These are phyloP conservation scores for Limnanthes douglasii DNA, from an alignment of 345 rosid genomes.

Conservation along the genomic window DNA sequence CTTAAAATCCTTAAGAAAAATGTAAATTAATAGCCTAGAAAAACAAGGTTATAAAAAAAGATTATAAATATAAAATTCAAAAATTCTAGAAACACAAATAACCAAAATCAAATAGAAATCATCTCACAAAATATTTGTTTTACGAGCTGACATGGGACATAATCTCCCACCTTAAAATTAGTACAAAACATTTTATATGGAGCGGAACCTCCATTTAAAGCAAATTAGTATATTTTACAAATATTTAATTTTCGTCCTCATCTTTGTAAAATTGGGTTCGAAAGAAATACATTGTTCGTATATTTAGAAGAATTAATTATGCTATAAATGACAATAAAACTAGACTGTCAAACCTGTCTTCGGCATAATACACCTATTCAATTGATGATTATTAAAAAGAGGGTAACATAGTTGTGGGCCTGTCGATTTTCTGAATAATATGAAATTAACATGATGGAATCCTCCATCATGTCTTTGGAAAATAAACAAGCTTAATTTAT, in stretches of 20 bases:
- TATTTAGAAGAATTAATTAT: background rate
- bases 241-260: slow-evolving; percentile 39
- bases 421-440: slow-evolving; percentile 71
- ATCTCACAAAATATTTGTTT: no score
- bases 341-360: slow-evolving; percentile 44
- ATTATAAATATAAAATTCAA: no score
- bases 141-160: no score
- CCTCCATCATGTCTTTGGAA: no score
- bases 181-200: no score
- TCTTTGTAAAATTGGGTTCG: slow-evolving; percentile 24
- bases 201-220: slow-evolving; percentile 25
- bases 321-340: background rate
- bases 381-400: slow-evolving; percentile 29
- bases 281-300: no score
- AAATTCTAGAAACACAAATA: no score
- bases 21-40: no score
- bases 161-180: no score
- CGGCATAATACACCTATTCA: slow-evolving; percentile 58
- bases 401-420: slow-evolving; percentile 50
- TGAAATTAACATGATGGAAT: slow-evolving; percentile 2
- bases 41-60: no score
- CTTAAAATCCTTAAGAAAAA: no score
- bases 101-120: no score
- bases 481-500: background rate
- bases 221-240: slow-evolving; percentile 11